phyloP scores from a whole-genome alignment of 768 basidiomycete genomes.

The Boletus subparvulus region DNA sequence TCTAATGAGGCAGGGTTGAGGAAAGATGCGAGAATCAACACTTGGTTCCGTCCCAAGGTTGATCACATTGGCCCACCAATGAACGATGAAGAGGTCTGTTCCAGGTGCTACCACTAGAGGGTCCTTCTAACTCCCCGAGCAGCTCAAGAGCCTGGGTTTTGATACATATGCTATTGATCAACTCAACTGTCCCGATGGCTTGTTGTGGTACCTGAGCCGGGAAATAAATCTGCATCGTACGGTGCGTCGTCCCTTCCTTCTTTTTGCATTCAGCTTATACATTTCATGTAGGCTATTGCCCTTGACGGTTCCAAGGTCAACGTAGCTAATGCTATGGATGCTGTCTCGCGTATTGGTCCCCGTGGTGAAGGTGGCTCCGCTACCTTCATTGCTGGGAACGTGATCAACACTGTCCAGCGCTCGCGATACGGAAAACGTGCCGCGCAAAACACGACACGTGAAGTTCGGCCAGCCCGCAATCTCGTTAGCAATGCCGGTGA shows the following conservation, averaged over 20 bases:
- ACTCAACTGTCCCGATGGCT: constrained; percentile 70
- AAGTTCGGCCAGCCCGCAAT: constrained; percentile 52
- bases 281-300: constrained; percentile 56
- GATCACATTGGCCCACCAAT: constrained; percentile 52
- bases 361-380: constrained; percentile 50
- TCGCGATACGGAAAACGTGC: constrained; percentile 70
- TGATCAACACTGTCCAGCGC: constrained; percentile 59
- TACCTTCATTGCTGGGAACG: constrained; percentile 59
- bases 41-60: constrained; percentile 60
- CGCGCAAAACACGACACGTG: constrained; percentile 60
- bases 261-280: neutral
- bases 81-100: constrained; percentile 55
- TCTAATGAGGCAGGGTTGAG: constrained; percentile 48
- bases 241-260: constrained; percentile 42
- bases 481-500: constrained; percentile 54
- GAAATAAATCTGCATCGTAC: constrained; percentile 70
- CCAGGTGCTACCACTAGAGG: neutral
- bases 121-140: constrained; percentile 5
- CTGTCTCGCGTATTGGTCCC: constrained; percentile 47
- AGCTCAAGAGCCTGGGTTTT: constrained; percentile 67
- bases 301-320: constrained; percentile 51
- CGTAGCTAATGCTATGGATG: constrained; percentile 55
- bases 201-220: constrained; percentile 67
- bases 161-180: constrained; percentile 84
- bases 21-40: constrained; percentile 53